These are phyloP conservation scores for Iris macrosiphon DNA, from an alignment of 106 monocot genomes.

Conservation along the genomic window DNA sequence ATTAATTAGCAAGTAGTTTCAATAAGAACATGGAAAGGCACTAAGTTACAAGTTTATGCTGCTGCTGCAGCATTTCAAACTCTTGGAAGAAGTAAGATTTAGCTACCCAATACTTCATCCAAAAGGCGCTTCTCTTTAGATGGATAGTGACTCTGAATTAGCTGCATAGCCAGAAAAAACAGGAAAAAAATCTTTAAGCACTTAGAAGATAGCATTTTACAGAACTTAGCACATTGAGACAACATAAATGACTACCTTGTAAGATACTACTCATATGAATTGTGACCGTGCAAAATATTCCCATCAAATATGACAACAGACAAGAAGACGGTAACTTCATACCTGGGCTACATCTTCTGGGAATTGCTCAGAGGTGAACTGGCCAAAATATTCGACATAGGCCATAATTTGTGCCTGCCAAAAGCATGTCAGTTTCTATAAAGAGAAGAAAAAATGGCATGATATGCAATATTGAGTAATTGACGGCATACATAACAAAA, in stretches of 20 bases:
- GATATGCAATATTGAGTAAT: too few relatives aligned
- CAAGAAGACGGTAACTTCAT: not conserved
- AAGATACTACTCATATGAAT: not conserved
- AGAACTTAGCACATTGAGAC: not conserved
- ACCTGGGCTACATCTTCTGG: slow-evolving; percentile 98
- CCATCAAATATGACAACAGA: not conserved
- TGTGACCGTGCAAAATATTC: not conserved
- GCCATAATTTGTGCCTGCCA: slow-evolving; percentile 84
- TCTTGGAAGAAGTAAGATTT: slow-evolving; percentile 6
- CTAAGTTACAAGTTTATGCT: not conserved
- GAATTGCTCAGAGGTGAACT: slow-evolving; percentile 91
- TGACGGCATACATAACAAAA: too few relatives aligned
- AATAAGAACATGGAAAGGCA: not conserved
- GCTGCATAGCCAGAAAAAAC: slow-evolving; percentile 47
- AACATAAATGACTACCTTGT: not conserved
- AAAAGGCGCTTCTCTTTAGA: slow-evolving; percentile 69
- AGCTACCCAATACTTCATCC: slow-evolving; percentile 96
- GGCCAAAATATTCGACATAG: slow-evolving; percentile 95
- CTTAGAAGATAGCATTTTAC: too few relatives aligned
- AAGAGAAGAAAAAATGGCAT: not conserved
- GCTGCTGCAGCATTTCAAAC: slow-evolving; percentile 13
- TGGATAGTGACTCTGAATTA: slow-evolving; percentile 91
- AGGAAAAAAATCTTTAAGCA: not conserved
- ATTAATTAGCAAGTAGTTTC: slow-evolving; percentile 10
- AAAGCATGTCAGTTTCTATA: not conserved